Base-by-base conservation (phyloP, 345 rosid genomes). In the Citrus cavaleriei region DNA sequence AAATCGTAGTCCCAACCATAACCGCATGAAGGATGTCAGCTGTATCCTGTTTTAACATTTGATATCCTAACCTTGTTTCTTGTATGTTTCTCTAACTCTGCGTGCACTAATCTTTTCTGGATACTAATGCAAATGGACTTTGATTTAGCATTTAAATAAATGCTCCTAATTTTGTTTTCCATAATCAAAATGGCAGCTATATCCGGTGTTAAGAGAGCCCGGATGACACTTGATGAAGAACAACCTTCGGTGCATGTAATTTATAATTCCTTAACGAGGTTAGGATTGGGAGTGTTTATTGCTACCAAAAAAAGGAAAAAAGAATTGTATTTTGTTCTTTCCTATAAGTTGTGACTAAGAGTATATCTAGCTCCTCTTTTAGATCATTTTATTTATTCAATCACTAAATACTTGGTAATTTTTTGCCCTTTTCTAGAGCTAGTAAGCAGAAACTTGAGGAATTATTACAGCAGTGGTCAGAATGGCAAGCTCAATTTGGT, bases 391-490 rank as follows among this genome's bases (percentile, higher is more conserved):
- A 40, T 64, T 64, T 81, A 73, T 67, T 75, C 65, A 37, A 74
- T 22, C 40, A 35, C 73, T 81, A 37, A 72, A 49, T 37, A 65
- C 69, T 77, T 54, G 40, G 46, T 68, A 68, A 57, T 13, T 78
- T 68, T 21, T 69, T 81, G 51, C 66, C 61, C 61, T 27, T 81
- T 80, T 76, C 59, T 90, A 97, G 99, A 86, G 88, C 95, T 83
- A 90, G 99, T 83, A 93, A 88, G 86, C 88, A 79, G 81, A 97
- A 91, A 88, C 92, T 93, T 73, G 95, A 93, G 83, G 91, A 87
- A 77, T 82, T 94, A 73, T 84, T 97, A 83, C 93, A 85, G 82
- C 84, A 94, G 78, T 97, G 99, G 99, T 94, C 98, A 68, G 93
- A 90, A 70, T 97, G 99, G 98, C 97, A 94, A 79, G 88, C 90